A percentile compares a stretch with the other conserved stretches of the same genome.
These are phyloP conservation scores for Arthrobotrys entomopaga DNA, from an alignment of 2,329 filamentous ascomycete species.

Conservation along the genomic window DNA sequence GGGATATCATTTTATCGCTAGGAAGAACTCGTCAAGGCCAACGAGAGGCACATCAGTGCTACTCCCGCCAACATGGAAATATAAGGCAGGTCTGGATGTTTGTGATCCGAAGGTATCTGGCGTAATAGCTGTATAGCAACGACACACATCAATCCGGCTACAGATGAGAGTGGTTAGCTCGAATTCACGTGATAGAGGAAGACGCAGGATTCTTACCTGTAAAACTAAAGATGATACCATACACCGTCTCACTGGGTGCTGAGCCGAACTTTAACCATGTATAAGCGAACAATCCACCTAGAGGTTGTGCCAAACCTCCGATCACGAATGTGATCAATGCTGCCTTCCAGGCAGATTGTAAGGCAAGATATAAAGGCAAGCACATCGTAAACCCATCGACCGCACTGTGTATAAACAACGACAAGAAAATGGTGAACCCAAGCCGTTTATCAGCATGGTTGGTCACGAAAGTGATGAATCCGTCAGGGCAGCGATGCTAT, in stretches of 20 bases:
- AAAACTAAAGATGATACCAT: slow-evolving; percentile 84
- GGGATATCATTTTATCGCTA: slow-evolving; percentile 2
- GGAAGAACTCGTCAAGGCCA: slow-evolving; percentile 45
- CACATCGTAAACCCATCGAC: slow-evolving; percentile 96
- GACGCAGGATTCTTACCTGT: slow-evolving; percentile 65
- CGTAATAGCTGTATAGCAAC: slow-evolving; percentile 89
- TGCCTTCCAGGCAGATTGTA: slow-evolving; percentile 80
- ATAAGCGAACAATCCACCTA: slow-evolving; percentile 84
- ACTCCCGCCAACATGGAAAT: slow-evolving; percentile 48
- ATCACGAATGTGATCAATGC: slow-evolving; percentile 85
- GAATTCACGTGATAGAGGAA: slow-evolving; percentile 12
- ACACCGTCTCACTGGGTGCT: slow-evolving; percentile 71
- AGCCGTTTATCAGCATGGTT: slow-evolving; percentile 93
- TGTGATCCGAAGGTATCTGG: slow-evolving; percentile 72
- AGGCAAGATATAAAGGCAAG: slow-evolving; percentile 88
- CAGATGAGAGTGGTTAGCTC: slow-evolving; percentile 7
- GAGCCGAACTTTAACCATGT: slow-evolving; percentile 77
- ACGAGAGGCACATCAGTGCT: slow-evolving; percentile 45
- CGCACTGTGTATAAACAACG: slow-evolving; percentile 97
- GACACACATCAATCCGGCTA: slow-evolving; percentile 90
- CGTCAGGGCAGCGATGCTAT: slow-evolving; percentile 62
- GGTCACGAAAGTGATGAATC: slow-evolving; percentile 90
- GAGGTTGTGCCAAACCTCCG: slow-evolving; percentile 85
- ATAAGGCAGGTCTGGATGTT: slow-evolving; percentile 48
- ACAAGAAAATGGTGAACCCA: slow-evolving; percentile 91